These are phyloP conservation scores for Saccharomyces hybrid DNA, from an alignment of 1,139 yeast genomes.

Conservation along the genomic window DNA sequence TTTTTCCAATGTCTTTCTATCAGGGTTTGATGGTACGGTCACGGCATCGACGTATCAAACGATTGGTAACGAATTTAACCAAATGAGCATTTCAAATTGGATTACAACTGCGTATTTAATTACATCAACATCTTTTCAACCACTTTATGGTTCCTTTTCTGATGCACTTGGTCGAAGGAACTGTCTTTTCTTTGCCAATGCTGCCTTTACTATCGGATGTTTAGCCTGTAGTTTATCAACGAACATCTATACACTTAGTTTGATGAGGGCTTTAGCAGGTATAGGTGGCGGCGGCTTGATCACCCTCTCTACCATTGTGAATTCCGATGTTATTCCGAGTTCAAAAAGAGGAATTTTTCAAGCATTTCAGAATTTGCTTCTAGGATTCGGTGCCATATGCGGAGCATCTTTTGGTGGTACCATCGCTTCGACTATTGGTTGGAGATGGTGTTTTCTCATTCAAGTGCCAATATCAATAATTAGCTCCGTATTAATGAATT, in stretches of 20 bases:
- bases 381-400: conserved; percentile 54
- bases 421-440: conserved; percentile 58
- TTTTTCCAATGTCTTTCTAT: conserved; percentile 36
- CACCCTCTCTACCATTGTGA: conserved; percentile 44
- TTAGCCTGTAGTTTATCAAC: conserved; percentile 41
- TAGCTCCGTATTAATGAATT: conserved; percentile 36
- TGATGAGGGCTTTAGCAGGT: conserved; percentile 51
- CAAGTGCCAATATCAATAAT: conserved; percentile 54
- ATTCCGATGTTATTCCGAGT: conserved; percentile 47
- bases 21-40: conserved; percentile 51
- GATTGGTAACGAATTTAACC: conserved; percentile 50
- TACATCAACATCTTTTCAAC: conserved; percentile 56
- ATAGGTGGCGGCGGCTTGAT: conserved; percentile 56
- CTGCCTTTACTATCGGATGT: conserved; percentile 45
- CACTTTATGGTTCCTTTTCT: conserved; percentile 70
- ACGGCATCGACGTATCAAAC: conserved; percentile 49
- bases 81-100: conserved; percentile 47
- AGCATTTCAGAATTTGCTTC: conserved; percentile 52
- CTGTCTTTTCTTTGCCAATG: conserved; percentile 41
- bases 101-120: conserved; percentile 52
- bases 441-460: conserved; percentile 57
- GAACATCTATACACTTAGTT: conserved; percentile 39
- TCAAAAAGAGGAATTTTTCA: conserved; percentile 50
- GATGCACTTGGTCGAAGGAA: conserved; percentile 73
- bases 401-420: conserved; percentile 66